Evolutionary conservation across 2,329 filamentous ascomycete genomes (phyloP), one percentile per base, ranked within the genome.

Genomic region (Colletotrichum orbiculare): DNA sequence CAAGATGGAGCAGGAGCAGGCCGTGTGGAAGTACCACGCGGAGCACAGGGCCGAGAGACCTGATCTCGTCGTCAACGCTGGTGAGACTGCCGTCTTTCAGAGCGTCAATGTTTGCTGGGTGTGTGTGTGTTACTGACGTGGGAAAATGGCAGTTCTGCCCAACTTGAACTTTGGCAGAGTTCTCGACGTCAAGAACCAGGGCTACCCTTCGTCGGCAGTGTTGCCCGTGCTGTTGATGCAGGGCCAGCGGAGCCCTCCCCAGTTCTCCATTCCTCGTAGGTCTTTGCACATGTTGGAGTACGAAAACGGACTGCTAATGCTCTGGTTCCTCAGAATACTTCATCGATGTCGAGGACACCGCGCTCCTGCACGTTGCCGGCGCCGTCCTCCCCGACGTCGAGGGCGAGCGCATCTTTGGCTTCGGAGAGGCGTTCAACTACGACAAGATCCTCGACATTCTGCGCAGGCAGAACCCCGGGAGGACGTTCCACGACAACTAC

Each of bases 341-440:
- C 69, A 73, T 85, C 33, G 76, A 85, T 67, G 79, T 84, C 0
- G 73, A 81, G 10, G 85, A 88, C 55, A 70, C 71, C 4, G 86
- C 83, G 0, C 74, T 81, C 0, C 71, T 89, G 0, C 85, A 88
- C 45, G 76, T 88, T 3, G 81, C 83, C 3, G 86, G 82, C 0
- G 73, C 84, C 8, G 75, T 86, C 0, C 75, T 85, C 25, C 75
- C 77, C 0, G 74, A 77, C 0, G 78, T 87, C 0, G 65, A 73
- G 2, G 77, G 78, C 0, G 81, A 88, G 69, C 80, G 87, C 1
- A 71, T 89, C 8, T 86, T 88, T 69, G 86, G 76, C 1, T 86
- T 83, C 56, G 84, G 82, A 0, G 74, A 77, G 2, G 78, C 78
- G 0, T 83, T 78, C 60, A 84, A 76, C 49, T 84, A 79, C 73